Base-by-base conservation (phyloP, 345 rosid genomes). In the Populus pruinosa region DNA sequence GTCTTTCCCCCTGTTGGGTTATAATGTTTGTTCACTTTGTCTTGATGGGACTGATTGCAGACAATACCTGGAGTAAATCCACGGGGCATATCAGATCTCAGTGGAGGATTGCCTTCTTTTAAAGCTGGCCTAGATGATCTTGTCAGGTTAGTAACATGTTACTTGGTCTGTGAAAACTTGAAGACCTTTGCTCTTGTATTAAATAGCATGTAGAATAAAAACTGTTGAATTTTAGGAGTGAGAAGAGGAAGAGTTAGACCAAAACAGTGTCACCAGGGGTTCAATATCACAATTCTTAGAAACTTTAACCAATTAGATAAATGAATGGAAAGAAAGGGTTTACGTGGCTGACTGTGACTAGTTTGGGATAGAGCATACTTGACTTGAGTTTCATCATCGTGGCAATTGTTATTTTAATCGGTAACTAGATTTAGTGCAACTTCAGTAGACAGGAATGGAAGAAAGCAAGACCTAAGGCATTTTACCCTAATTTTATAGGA, bases 41-140 rank as follows among this genome's bases (percentile, higher is more conserved):
- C 11, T 56, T 44, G 62, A 18, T 50, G 61, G 12, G 49, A 62
- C 76, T 56, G 53, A 20, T 79, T 85, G 81, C 89, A 91, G 95
- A 67, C 72, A 20, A 73, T 78, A 74, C 69, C 81, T 80, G 83
- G 88, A 75, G 71, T 80, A 69, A 86, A 87, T 79, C 82, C 82
- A 67, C 87, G 92, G 83, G 82, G 84, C 76, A 81, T 78, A 21
- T 25, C 82, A 25, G 93, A 91, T 80, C 69, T 72, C 50, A 83
- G 79, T 71, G 85, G 94, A 70, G 92, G 92, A 84, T 86, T 86
- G 78, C 87, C 61, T 74, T 83, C 89, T 77, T 79, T 83, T 65
- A 84, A 86, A 82, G 82, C 90, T 77, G 90, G 95, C 81, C 41
- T 79, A 75, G 94, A 86, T 81, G 94, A 86, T 81, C 89, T 80